Evolutionary conservation across 495 filamentous ascomycete species (phyloP).

Genomic region (Amphirosellinia nigrospora): DNA sequence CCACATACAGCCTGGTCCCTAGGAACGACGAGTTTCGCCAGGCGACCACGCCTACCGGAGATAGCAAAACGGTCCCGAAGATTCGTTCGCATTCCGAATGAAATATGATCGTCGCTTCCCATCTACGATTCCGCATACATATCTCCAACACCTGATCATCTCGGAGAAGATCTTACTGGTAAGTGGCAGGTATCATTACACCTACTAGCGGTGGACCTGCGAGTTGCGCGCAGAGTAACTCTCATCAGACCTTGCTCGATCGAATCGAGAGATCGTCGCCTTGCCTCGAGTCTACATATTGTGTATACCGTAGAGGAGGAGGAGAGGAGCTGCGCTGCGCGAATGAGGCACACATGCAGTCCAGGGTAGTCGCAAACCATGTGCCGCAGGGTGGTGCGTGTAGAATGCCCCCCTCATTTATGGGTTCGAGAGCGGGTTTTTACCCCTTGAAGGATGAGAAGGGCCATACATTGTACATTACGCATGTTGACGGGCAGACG

Average conservation of each 20-base stretch:
- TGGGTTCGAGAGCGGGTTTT: not conserved
- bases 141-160: not conserved
- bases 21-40: not conserved
- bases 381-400: not conserved
- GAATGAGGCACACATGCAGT: constrained; percentile 2
- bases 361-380: not conserved
- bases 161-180: not conserved
- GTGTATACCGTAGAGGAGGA: not conserved
- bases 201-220: not conserved
- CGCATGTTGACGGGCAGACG: not conserved
- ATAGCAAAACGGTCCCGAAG: not conserved
- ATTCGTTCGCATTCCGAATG: constrained; percentile 20
- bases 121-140: not conserved
- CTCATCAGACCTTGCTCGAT: not conserved
- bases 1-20: not conserved
- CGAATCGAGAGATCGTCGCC: not conserved
- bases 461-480: constrained; percentile 21
- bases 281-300: no score
- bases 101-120: constrained; percentile 3
- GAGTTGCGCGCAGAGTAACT: not conserved
- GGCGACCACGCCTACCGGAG: not conserved
- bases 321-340: not conserved
- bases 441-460: constrained; percentile 20
- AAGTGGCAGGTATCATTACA: not conserved
- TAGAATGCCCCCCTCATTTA: not conserved